A percentile compares a stretch with the other conserved stretches of the same genome.
Evolutionary conservation across 208 protist genomes (phyloP).

Genomic region (Crithidia expoeki): DNA sequence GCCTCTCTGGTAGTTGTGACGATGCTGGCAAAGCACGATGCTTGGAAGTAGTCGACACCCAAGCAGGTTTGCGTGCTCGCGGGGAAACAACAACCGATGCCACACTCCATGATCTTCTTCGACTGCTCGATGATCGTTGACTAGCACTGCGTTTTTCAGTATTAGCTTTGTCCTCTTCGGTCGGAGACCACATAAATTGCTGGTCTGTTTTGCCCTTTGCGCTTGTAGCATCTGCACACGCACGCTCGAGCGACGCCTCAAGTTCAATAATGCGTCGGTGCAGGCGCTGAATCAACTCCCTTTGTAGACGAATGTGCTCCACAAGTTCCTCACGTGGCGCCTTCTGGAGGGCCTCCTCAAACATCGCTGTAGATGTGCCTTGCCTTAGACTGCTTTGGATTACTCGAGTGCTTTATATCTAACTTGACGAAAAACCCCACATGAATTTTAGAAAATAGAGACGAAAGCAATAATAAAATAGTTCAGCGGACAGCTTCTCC

Average conservation of each 20-base stretch:
- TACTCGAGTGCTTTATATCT: too few species aligned
- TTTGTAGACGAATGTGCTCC: conserved; percentile 61
- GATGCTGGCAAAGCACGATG: too few species aligned
- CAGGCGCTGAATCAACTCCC: conserved; percentile 64
- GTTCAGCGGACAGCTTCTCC: too few species aligned
- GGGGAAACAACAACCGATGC: not conserved
- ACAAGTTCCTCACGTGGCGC: conserved; percentile 64
- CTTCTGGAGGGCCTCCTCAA: conserved; percentile 37
- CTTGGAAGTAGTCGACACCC: not conserved
- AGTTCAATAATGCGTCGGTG: conserved; percentile 58
- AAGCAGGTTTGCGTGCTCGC: not conserved
- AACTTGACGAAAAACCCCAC: too few species aligned
- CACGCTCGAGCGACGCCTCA: conserved; percentile 37
- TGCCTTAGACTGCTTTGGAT: too few species aligned
- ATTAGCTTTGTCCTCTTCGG: not conserved
- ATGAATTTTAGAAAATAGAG: too few species aligned
- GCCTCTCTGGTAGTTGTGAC: not conserved
- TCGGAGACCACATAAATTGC: not conserved
- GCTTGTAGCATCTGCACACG: not conserved
- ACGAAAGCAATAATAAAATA: too few species aligned
- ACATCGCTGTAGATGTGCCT: conserved; percentile 9
- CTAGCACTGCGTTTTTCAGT: too few species aligned
- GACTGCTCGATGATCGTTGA: not conserved
- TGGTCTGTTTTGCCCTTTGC: not conserved
- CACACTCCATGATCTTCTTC: too few species aligned